Percentiles rank a stretch among this genome's conserved stretches.
Evolutionary conservation across 108 stramenopile species (phyloP).

Genomic region (Nannochloropsis oceanica): DNA sequence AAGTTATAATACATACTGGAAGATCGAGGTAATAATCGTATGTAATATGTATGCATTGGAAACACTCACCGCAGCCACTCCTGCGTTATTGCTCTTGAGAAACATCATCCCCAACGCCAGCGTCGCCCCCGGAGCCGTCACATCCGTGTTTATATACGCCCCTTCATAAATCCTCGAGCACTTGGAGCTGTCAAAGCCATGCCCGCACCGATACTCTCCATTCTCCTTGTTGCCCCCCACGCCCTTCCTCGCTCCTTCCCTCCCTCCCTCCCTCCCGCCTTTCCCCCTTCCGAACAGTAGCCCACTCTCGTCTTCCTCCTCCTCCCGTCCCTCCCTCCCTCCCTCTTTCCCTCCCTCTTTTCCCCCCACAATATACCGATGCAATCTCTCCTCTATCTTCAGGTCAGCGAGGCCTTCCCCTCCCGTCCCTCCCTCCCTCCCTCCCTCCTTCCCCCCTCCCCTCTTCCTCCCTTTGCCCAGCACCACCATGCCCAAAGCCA

Average conservation of each 20-base stretch:
- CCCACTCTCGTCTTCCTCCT: slow-evolving; percentile 4
- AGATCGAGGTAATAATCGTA: no score
- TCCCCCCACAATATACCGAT: slow-evolving; percentile 65
- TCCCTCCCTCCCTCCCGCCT: background rate
- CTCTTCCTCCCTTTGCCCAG: slow-evolving; percentile 38
- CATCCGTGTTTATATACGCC: slow-evolving; percentile 67
- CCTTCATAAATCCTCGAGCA: slow-evolving; percentile 71
- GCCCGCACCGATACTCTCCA: slow-evolving; percentile 9
- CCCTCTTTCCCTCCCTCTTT: slow-evolving; percentile 30
- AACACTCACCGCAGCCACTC: slow-evolving; percentile 3
- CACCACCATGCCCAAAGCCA: slow-evolving; percentile 78
- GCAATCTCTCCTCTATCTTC: slow-evolving; percentile 74
- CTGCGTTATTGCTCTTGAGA: slow-evolving; percentile 53
- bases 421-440: slow-evolving; percentile 76
- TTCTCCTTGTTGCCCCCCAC: slow-evolving; percentile 1
- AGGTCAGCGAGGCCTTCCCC: slow-evolving; percentile 72
- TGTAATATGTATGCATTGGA: no score
- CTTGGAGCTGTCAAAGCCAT: slow-evolving; percentile 29
- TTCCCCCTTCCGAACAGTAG: background rate
- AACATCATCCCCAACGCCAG: slow-evolving; percentile 81
- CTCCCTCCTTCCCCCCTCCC: slow-evolving; percentile 50
- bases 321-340: background rate
- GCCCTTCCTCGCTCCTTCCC: background rate
- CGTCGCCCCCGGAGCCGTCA: slow-evolving; percentile 87
- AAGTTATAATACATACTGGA: no score